Percentiles rank a stretch among this genome's conserved stretches.
These are phyloP conservation scores for Diaporthe ilicicola DNA, from an alignment of 2,329 filamentous ascomycete species.

Conservation along the genomic window DNA sequence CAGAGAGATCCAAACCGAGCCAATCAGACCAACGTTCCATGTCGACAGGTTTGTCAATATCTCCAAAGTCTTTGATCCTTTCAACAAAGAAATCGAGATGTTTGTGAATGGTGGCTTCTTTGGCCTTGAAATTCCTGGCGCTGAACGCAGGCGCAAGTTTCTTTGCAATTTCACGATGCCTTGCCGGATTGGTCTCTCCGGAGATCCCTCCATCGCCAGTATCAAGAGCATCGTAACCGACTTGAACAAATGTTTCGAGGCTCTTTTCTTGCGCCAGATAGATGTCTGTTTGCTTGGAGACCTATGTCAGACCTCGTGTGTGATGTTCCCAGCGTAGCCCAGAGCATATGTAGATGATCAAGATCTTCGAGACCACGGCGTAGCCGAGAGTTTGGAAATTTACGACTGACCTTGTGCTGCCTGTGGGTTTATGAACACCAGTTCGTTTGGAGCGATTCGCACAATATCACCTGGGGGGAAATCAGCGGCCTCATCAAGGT, in stretches of 20 bases:
- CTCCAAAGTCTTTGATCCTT: constrained; percentile 16
- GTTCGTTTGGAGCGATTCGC: constrained; percentile 14
- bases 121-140: constrained; percentile 16
- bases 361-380: too few species aligned
- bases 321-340: too few species aligned
- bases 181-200: constrained; percentile 26
- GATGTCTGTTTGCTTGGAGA: not conserved
- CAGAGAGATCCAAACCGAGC: constrained; percentile 28
- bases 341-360: too few species aligned
- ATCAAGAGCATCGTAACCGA: constrained; percentile 12
- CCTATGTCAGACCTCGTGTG: not conserved
- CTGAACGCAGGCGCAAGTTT: constrained; percentile 29
- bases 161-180: constrained; percentile 26
- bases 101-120: constrained; percentile 25
- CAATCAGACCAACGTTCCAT: constrained; percentile 27
- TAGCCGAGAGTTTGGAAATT: too few species aligned
- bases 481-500: not conserved
- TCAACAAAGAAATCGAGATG: constrained; percentile 29
- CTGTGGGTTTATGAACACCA: not conserved
- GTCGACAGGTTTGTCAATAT: not conserved
- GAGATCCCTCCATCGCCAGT: constrained; percentile 15
- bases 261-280: not conserved
- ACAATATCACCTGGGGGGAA: not conserved
- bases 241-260: constrained; percentile 23
- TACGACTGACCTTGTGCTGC: not conserved